Evolutionary conservation across 129 eudicot genomes (phyloP).

Genomic region (Flaveria bidentis): DNA sequence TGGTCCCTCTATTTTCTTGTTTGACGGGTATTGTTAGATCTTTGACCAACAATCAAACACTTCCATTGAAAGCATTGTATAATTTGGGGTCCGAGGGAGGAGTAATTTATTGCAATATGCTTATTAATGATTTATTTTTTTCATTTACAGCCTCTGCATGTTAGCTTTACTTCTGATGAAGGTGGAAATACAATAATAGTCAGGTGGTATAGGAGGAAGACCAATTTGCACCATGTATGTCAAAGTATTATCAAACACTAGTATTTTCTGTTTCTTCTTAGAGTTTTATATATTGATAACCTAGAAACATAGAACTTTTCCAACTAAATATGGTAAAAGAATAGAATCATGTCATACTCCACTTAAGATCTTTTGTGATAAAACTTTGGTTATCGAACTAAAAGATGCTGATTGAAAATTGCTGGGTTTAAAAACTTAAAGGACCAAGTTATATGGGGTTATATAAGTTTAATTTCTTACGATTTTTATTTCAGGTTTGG

Average conservation of each 20-base stretch:
- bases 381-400: neutral
- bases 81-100: neutral
- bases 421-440: conserved; percentile 8
- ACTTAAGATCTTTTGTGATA: conserved; percentile 1
- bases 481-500: conserved; percentile 72
- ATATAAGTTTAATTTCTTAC: neutral
- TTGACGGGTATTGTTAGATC: neutral
- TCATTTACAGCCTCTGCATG: conserved; percentile 78
- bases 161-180: conserved; percentile 71
- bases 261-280: neutral
- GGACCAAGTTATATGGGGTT: neutral
- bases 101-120: conserved; percentile 4
- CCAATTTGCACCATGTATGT: conserved; percentile 91
- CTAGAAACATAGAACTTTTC: neutral
- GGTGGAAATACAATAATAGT: conserved; percentile 86
- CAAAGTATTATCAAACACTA: neutral
- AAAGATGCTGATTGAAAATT: conserved; percentile 6
- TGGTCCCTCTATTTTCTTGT: neutral
- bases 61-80: neutral
- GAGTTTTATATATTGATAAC: conserved; percentile 19
- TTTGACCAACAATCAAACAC: neutral
- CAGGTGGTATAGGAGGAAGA: conserved; percentile 84
- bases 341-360: neutral
- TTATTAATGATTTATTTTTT: neutral
- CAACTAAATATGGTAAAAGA: conserved; percentile 9